Evolutionary conservation across 768 basidiomycete genomes (phyloP), one percentile per base, ranked within the genome.

Genomic region (Cystofilobasidium bisporidii): DNA sequence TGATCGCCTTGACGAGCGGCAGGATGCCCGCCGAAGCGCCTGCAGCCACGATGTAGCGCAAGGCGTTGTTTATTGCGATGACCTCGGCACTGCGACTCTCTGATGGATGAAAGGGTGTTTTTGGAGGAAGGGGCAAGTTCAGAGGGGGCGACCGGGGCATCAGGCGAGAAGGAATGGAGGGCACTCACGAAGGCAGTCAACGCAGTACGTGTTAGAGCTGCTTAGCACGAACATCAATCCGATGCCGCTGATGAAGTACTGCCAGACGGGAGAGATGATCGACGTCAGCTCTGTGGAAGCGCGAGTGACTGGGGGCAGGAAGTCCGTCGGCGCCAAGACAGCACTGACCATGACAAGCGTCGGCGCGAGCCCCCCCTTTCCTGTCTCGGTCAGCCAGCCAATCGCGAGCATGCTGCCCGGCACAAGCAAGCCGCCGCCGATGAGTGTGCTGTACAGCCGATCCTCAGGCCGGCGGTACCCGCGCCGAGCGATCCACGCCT

Each of bases 391-490:
- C 22, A 48, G 11, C 63, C 59, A 45, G 58, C 75, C 72, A 28
- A 74, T 72, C 11, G 48, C 67, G 64, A 40, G 1, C 14, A 68
- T 32, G 0, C 73, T 65, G 0, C 69, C 26, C 0, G 78, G 78
- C 36, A 78, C 65, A 24, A 77, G n/a, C 9, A 76, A 0, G 0
- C 69, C 75, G 1, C 71, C 61, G 14, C 75, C 76, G 26, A 76
- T n/a, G 24, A 78, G 55, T 0, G 72, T 72, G 0, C 76, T 72
- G 10, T 69, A 55, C 3, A 79, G 71, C 10, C 78, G 63, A 64
- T 79, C 78, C 62, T 79, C 78, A 1, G 78, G 75, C 32, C 75
- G 71, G 3, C 75, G 71, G 64, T 75, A 75, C 1, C 75, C 75
- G 36, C 77, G 65, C 56, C 75, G 74, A 22, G 65, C 69, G 32